Evolutionary conservation across 371 early-diverging fungal genomes (phyloP), one percentile per base, ranked within the genome.

Genomic region (Mucor plumbeus): DNA sequence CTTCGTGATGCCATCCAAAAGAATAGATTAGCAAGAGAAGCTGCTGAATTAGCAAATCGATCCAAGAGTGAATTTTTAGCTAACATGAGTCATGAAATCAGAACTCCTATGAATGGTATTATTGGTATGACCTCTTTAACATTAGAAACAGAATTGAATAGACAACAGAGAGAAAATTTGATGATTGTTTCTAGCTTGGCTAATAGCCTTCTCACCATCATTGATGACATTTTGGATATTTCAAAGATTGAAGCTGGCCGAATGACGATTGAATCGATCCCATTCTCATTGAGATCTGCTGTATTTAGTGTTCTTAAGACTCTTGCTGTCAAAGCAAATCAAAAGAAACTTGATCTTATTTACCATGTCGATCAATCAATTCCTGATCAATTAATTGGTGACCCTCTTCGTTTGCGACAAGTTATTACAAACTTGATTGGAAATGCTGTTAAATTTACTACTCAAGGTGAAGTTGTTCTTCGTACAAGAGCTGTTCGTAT

Each of bases 391-490:
- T 62, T 91, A 4, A 79, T 92, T n/a, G 91, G 91, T 47, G 95
- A 95, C 76, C 90, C 91, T 36, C 78, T 88, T 36, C 82, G 95
- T 26, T 72, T 93, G 31, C 80, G 88, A 39, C 94, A 94, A 73
- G 88, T 94, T 21, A 85, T 95, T 65, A 94, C 91, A 14, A 92
- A 95, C 60, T 74, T 94, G n/a, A 90, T 92, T 26, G 91, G 91
- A 50, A 92, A 95, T 69, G 92, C 95, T n/a, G 85, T 95, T 68
- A 94, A 94, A 75, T 94, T 94, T 62, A 94, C 94, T 17, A 87
- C 86, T 0, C 77, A 86, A 50, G 95, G 94, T 34, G 83, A 82
- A 39, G 87, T 92, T 6, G 78, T 84, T 2, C 71, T 89, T 7
- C 78, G 79, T 41, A 86, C 82, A 17, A 71, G 75, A 9, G 71